phyloP scores from a whole-genome alignment of 2,329 filamentous ascomycete species.

The Colletotrichum sp. region DNA sequence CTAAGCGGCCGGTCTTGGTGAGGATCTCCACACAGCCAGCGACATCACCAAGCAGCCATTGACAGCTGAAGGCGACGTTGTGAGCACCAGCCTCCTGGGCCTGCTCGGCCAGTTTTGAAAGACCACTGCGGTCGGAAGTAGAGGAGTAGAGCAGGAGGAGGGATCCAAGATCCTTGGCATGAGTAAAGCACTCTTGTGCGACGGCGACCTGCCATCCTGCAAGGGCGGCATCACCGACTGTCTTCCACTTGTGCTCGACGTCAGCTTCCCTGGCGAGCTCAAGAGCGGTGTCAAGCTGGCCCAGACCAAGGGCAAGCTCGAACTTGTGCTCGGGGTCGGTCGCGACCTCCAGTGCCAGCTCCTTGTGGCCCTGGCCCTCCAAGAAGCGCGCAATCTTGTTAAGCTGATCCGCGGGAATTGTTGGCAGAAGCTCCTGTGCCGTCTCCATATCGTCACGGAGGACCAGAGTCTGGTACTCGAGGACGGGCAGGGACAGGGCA shows the following conservation, averaged over 20 bases:
- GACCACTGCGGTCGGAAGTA: conserved; percentile 77
- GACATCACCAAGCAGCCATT: conserved; percentile 87
- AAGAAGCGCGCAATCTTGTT: conserved; percentile 98
- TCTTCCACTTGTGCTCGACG: conserved; percentile 98
- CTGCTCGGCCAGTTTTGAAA: conserved; percentile 74
- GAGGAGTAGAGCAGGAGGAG: conserved; percentile 88
- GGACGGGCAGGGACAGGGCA: conserved; percentile 85
- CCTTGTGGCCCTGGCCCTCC: conserved; percentile 96
- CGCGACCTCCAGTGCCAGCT: conserved; percentile 90
- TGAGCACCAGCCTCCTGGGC: conserved; percentile 80
- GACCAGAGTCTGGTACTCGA: conserved; percentile 97
- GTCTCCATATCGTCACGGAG: conserved; percentile 92
- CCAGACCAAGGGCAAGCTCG: conserved; percentile 84
- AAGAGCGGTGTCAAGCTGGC: conserved; percentile 83
- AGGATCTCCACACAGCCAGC: conserved; percentile 83
- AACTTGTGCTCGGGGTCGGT: conserved; percentile 97
- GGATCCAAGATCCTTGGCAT: conserved; percentile 89
- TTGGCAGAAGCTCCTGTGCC: conserved; percentile 81
- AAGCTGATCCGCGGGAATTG: conserved; percentile 89
- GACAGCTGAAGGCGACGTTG: conserved; percentile 90
- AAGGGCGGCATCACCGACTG: conserved; percentile 89
- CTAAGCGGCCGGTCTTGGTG: conserved; percentile 75
- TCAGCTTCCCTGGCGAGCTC: conserved; percentile 84
- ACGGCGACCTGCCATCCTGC: conserved; percentile 85
- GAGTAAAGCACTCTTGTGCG: conserved; percentile 90